Evolutionary conservation across 345 rosid species (phyloP).

Genomic region (Pugionium cornutum): DNA sequence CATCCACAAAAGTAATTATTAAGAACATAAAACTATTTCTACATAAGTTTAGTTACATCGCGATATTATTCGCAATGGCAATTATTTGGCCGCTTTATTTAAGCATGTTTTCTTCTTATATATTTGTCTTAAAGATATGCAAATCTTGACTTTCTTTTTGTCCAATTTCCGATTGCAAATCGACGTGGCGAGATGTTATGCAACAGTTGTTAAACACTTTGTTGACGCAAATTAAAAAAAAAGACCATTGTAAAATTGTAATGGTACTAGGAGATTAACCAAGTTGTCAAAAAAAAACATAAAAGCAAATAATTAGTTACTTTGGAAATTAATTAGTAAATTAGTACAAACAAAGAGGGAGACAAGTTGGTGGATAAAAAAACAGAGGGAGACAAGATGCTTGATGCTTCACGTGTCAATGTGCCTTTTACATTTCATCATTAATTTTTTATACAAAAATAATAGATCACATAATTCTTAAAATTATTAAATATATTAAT

Average conservation of each 20-base stretch:
- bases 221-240: not conserved
- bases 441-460: not conserved
- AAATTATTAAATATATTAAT: not conserved
- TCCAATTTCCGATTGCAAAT: not conserved
- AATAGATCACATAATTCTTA: not conserved
- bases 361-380: conserved; percentile 34
- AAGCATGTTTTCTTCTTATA: not conserved
- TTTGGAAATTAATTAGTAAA: not conserved
- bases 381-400: conserved; percentile 34
- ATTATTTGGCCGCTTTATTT: not conserved
- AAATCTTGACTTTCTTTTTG: not conserved
- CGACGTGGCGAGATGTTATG: conserved; percentile 35
- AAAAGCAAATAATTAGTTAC: conserved; percentile 5
- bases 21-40: not conserved
- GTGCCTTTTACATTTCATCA: conserved; percentile 37
- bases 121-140: not conserved
- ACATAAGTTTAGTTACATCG: no score
- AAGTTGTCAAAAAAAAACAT: not conserved
- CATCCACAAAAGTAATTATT: not conserved
- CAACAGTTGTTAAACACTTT: not conserved
- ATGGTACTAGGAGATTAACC: not conserved
- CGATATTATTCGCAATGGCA: not conserved
- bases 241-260: not conserved
- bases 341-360: not conserved
- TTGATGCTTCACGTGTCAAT: conserved; percentile 42